A percentile compares a stretch with the other conserved stretches of the same genome.
Evolutionary conservation across 2,329 filamentous ascomycete genomes (phyloP).

Genomic region (Venturia aucupariae): DNA sequence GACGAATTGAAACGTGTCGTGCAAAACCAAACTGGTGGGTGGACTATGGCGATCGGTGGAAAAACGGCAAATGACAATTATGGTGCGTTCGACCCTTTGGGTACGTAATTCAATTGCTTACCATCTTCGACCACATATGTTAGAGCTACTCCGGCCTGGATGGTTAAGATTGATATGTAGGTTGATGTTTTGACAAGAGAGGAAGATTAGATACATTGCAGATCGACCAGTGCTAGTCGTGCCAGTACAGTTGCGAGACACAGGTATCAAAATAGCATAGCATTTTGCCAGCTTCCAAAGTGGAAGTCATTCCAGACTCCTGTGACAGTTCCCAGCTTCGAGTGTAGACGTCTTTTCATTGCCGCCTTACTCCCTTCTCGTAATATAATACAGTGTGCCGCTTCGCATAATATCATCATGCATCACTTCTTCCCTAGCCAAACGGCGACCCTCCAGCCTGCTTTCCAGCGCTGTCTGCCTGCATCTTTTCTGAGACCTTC

Average conservation of each 20-base stretch:
- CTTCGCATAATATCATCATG: not conserved
- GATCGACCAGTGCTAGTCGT: not conserved
- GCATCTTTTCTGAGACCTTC: conserved; percentile 96
- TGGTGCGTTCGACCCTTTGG: not conserved
- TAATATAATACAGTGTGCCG: not conserved
- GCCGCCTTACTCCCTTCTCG: not conserved
- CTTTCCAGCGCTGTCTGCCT: conserved; percentile 67
- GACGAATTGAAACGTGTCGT: not conserved
- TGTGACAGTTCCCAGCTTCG: not conserved
- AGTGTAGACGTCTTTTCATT: not conserved
- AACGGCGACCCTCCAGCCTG: conserved; percentile 43
- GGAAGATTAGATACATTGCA: not conserved
- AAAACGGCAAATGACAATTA: not conserved
- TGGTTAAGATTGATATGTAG: not conserved
- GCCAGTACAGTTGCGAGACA: not conserved
- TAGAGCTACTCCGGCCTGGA: not conserved
- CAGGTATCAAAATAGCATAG: not conserved
- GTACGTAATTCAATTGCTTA: not conserved
- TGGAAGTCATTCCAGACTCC: not conserved
- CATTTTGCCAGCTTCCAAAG: not conserved
- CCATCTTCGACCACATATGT: not conserved
- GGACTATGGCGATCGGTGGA: not conserved
- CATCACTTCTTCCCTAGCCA: not conserved
- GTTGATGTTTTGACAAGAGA: not conserved
- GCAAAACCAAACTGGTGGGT: not conserved